Conservation (phyloP, 768 basidiomycete genomes). For the Kwoniella botswanensis region DNA sequence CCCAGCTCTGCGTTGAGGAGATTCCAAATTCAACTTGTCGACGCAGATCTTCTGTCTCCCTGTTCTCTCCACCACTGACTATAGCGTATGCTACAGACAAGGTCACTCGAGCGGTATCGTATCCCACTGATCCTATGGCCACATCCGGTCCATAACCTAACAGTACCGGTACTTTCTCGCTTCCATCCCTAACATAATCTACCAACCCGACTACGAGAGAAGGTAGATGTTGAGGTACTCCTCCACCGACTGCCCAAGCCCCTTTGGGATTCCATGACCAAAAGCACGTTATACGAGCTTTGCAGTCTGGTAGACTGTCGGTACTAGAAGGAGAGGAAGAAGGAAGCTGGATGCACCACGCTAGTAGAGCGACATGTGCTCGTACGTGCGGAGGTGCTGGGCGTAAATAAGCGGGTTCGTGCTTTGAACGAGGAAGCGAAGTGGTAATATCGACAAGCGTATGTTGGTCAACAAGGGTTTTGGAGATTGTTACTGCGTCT, state of each 20-base stretch:
- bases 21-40: slow-evolving; percentile 81
- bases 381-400: slow-evolving; percentile 91
- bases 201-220: slow-evolving; percentile 80
- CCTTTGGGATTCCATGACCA: slow-evolving; percentile 94
- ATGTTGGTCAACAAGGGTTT: slow-evolving; percentile 76
- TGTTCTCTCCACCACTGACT: slow-evolving; percentile 69
- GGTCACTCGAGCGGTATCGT: slow-evolving; percentile 80
- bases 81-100: slow-evolving; percentile 83
- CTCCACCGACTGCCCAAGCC: slow-evolving; percentile 77
- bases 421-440: slow-evolving; percentile 85
- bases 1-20: slow-evolving; percentile 80
- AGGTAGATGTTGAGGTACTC: slow-evolving; percentile 78
- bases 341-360: slow-evolving; percentile 84
- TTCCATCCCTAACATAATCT: slow-evolving; percentile 78
- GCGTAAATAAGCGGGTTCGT: slow-evolving; percentile 88
- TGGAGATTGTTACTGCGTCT: slow-evolving; percentile 91
- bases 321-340: slow-evolving; percentile 56
- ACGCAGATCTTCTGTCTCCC: slow-evolving; percentile 64
- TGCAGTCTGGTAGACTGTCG: slow-evolving; percentile 44
- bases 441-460: slow-evolving; percentile 90
- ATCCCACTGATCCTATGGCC: slow-evolving; percentile 75
- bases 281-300: slow-evolving; percentile 78
- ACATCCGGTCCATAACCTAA: slow-evolving; percentile 80
- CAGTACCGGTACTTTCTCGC: slow-evolving; percentile 74
- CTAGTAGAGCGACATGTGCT: slow-evolving; percentile 82